Evolutionary conservation across 805 yeast species (phyloP), one percentile per base, ranked within the genome.

Genomic region (Yamadazyma ubonensis): DNA sequence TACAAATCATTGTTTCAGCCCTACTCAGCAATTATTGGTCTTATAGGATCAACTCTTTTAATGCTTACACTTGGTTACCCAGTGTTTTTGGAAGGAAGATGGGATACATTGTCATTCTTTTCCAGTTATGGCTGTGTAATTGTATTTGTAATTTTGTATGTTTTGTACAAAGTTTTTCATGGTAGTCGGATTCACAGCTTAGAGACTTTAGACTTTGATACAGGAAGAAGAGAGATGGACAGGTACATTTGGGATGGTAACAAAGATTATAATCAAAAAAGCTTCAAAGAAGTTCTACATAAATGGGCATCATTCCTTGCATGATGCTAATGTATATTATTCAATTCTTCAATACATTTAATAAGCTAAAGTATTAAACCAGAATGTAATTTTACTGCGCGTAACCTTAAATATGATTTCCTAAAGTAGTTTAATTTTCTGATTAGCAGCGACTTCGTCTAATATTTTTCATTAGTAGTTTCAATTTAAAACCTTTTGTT

Each of bases 161-260:
- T 69, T 21, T 75, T 78, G 1, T 81, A 83, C 59, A 81, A 79
- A 52, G 29, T 79, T 0, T 53, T 79, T 11, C 74, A 79, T 43
- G 78, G 86, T 7, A 80, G 90, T 1, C 74, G 78, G 46, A 65
- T 82, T 8, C 85, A 79, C 38, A 73, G 86, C 36, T 62, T 86
- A 33, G 90, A 84, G 49, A 82, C 85, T 33, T 57, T 87, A 44
- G 95, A 88, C 58, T 73, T 84, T 55, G 96, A 88, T 58, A 75
- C 87, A 0, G 96, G 96, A 2, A 68, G 96, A 51, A 71, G 93
- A 36, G 96, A 87, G 56, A 78, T 82, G 63, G 96, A 88, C 59
- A 67, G 88, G 35, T 76, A 76, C 46, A 78, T 81, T 16, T 86
- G 95, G 95, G 87, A 82, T 49, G 93, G 86, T 42, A 86, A 85